phyloP scores from a whole-genome alignment of 768 basidiomycete species.

The Leccinellum luteum region DNA sequence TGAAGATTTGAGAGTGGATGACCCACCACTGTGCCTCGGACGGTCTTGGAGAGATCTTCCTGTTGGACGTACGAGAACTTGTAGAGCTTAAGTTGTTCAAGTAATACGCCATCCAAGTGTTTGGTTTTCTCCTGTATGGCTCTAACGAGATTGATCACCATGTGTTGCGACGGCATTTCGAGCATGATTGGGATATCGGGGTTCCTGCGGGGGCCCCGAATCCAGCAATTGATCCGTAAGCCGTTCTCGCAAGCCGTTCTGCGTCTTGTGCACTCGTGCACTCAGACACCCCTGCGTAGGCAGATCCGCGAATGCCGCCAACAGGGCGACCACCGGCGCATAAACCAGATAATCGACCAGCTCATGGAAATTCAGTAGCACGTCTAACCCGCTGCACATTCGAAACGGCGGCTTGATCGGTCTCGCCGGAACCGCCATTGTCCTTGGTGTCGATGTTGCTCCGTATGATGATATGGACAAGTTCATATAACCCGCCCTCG shows the following conservation, averaged over 20 bases:
- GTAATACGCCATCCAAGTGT: too few relatives aligned
- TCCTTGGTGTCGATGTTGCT: constrained; percentile 87
- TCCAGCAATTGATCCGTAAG: too few relatives aligned
- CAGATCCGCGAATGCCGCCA: constrained; percentile 85
- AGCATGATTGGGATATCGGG: too few relatives aligned
- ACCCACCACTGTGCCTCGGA: too few relatives aligned
- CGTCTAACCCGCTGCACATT: constrained; percentile 80
- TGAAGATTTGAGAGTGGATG: too few relatives aligned
- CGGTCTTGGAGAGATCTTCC: too few relatives aligned
- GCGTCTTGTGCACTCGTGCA: background rate
- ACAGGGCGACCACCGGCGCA: constrained; percentile 79
- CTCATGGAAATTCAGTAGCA: constrained; percentile 87
- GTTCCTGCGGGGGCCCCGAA: too few relatives aligned
- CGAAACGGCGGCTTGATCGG: constrained; percentile 96
- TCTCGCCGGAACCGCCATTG: constrained; percentile 95
- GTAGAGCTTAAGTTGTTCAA: too few relatives aligned
- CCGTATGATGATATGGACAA: constrained; percentile 95
- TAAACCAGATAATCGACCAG: constrained; percentile 88
- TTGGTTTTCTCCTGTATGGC: too few relatives aligned
- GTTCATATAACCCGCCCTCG: constrained; percentile 84
- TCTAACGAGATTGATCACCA: too few relatives aligned
- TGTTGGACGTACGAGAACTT: too few relatives aligned
- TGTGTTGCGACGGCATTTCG: too few relatives aligned
- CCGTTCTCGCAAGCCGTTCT: background rate
- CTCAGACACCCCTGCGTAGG: constrained; percentile 38